phyloP scores from a whole-genome alignment of 202 grass and related monocot genomes.

The Sporobolus alterniflorus region DNA sequence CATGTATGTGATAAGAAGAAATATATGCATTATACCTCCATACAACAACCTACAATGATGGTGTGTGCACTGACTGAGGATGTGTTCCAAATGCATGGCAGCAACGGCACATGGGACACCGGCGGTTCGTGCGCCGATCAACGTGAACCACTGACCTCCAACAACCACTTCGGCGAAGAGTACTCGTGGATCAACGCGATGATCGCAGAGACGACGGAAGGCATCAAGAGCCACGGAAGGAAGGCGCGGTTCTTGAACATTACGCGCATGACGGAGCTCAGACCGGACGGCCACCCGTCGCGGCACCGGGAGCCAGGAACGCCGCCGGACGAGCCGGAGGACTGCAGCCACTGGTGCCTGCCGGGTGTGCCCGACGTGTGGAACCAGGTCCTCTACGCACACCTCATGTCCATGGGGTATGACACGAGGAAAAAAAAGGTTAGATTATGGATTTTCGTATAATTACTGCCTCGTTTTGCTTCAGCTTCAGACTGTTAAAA shows the following conservation, averaged over 20 bases:
- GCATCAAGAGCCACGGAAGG: slow-evolving; percentile 24
- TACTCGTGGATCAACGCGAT: slow-evolving; percentile 67
- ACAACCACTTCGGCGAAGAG: slow-evolving; percentile 27
- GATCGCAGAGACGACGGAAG: slow-evolving; percentile 20
- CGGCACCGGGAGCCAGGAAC: slow-evolving; percentile 68
- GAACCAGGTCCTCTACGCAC: slow-evolving; percentile 74
- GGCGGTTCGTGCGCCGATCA: slow-evolving; percentile 55
- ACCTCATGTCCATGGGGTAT: slow-evolving; percentile 58
- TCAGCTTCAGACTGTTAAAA: too few relatives aligned
- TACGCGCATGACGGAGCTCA: slow-evolving; percentile 68
- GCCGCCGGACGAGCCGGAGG: slow-evolving; percentile 53
- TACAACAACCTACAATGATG: neutral
- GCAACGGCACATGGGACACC: slow-evolving; percentile 67
- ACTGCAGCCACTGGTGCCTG: slow-evolving; percentile 95
- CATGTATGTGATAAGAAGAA: slow-evolving; percentile 17
- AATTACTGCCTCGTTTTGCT: too few relatives aligned
- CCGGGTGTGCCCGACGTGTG: slow-evolving; percentile 81
- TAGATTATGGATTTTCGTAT: neutral
- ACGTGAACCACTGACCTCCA: slow-evolving; percentile 7
- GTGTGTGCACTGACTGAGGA: neutral
- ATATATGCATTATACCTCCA: neutral
- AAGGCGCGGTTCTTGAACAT: slow-evolving; percentile 60
- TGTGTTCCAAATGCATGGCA: neutral
- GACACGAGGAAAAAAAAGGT: neutral
- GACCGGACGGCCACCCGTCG: slow-evolving; percentile 82